phyloP scores from a whole-genome alignment of 2,329 filamentous ascomycete genomes.

The Orbilia quercus region DNA sequence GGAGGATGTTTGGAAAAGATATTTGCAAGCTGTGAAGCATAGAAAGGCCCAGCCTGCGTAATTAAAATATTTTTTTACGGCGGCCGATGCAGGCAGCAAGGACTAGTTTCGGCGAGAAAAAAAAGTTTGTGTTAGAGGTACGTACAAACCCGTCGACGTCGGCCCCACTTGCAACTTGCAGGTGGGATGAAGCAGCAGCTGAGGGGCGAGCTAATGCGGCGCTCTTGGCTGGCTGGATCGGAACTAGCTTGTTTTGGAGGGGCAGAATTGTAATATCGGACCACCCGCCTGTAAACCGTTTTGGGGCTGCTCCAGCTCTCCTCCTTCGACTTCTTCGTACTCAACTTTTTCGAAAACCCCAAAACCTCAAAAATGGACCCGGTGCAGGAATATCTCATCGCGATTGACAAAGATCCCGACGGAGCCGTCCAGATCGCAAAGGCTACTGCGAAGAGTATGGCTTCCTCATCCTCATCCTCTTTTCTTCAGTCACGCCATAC shows the following conservation, averaged over 20 bases:
- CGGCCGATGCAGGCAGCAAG: constrained; percentile 37
- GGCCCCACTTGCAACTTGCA: constrained; percentile 18
- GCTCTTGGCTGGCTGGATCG: constrained; percentile 35
- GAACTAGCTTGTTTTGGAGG: constrained; percentile 18
- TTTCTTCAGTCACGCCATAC: constrained; percentile 5
- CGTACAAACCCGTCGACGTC: not conserved
- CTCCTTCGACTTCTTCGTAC: constrained; percentile 1
- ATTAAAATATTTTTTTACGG: constrained; percentile 16
- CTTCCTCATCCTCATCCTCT: too few species aligned
- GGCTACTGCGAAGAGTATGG: constrained; percentile 59
- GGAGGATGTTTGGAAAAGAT: constrained; percentile 2
- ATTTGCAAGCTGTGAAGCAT: constrained; percentile 13
- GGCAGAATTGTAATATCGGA: constrained; percentile 38
- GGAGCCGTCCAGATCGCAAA: constrained; percentile 59
- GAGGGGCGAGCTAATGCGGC: constrained; percentile 26
- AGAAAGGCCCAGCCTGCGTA: constrained; percentile 4
- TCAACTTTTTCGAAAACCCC: constrained; percentile 8
- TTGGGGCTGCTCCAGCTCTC: constrained; percentile 7
- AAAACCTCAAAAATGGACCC: constrained; percentile 46
- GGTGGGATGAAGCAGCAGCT: constrained; percentile 18
- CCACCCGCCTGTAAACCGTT: constrained; percentile 26
- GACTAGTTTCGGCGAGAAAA: constrained; percentile 25
- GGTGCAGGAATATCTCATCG: constrained; percentile 58
- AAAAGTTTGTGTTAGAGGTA: constrained; percentile 33
- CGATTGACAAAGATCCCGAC: constrained; percentile 59